These are phyloP conservation scores for Phyllosticta capitalensis DNA, from an alignment of 2,329 filamentous ascomycete species.

Conservation along the genomic window DNA sequence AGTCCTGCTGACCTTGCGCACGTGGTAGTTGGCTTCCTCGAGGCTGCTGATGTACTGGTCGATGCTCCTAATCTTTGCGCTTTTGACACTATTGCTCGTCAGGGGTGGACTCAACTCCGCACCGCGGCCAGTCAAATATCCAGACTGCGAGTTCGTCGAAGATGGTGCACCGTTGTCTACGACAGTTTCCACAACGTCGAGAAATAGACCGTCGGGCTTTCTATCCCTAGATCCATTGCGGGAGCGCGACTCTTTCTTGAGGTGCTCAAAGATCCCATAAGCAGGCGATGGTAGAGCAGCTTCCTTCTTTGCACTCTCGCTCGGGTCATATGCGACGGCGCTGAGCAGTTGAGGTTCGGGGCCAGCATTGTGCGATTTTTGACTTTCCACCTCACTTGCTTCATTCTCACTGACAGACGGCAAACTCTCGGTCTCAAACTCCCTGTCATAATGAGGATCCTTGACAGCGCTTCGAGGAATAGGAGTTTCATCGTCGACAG, in stretches of 20 bases:
- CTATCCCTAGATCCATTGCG: slow-evolving; percentile 67
- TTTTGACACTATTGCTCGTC: slow-evolving; percentile 41
- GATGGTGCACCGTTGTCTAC: slow-evolving; percentile 23
- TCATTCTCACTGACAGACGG: not conserved
- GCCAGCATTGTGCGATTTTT: not conserved
- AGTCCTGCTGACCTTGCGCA: slow-evolving; percentile 27
- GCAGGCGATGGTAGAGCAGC: slow-evolving; percentile 59
- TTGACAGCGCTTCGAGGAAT: slow-evolving; percentile 6
- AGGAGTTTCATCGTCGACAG: not conserved
- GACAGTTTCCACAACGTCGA: slow-evolving; percentile 36
- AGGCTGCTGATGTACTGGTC: slow-evolving; percentile 83
- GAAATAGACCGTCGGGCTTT: slow-evolving; percentile 61
- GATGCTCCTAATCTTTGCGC: slow-evolving; percentile 54
- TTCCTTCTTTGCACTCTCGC: slow-evolving; percentile 20
- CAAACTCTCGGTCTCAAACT: not conserved
- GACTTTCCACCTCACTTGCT: not conserved
- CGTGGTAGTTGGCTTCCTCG: slow-evolving; percentile 61
- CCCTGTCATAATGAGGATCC: not conserved
- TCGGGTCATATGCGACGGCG: slow-evolving; percentile 25
- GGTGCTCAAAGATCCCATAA: slow-evolving; percentile 51
- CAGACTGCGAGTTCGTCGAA: slow-evolving; percentile 16
- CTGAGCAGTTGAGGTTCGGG: slow-evolving; percentile 25
- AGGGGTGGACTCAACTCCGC: slow-evolving; percentile 42
- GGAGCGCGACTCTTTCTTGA: slow-evolving; percentile 51
- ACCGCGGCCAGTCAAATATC: slow-evolving; percentile 26